Percentiles rank a stretch among this genome's conserved stretches.
Evolutionary conservation across 176 grass and related monocot species (phyloP).

Genomic region (Rhynchospora breviuscula): DNA sequence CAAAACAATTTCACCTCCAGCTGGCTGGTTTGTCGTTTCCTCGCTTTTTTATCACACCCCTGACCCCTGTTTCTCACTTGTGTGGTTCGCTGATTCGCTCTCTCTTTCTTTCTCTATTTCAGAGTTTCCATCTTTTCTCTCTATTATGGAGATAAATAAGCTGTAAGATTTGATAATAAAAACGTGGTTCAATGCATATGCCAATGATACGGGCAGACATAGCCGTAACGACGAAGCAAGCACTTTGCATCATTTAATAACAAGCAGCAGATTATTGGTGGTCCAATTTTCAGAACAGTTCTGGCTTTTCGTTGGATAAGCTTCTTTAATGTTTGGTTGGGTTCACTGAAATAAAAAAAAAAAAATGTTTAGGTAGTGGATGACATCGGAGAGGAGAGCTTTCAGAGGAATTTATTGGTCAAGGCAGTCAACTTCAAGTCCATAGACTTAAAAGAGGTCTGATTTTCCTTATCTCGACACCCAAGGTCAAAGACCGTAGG

Average conservation of each 20-base stretch:
- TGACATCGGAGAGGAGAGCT: too few relatives aligned
- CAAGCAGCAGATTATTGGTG: background rate
- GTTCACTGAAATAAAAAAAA: too few relatives aligned
- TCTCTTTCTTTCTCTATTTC: background rate
- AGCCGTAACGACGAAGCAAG: slow-evolving; percentile 1
- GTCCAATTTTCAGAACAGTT: background rate
- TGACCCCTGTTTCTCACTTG: background rate
- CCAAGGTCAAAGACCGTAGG: too few relatives aligned
- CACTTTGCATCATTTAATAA: background rate
- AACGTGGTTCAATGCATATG: slow-evolving; percentile 14
- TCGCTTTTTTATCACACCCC: background rate
- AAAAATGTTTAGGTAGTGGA: too few relatives aligned
- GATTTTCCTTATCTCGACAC: too few relatives aligned
- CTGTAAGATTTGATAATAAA: background rate
- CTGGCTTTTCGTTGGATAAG: too few relatives aligned
- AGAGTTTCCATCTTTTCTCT: too few relatives aligned
- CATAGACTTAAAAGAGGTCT: too few relatives aligned
- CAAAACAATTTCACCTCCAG: background rate
- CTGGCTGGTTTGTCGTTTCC: background rate
- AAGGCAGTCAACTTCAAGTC: too few relatives aligned
- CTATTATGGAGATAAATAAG: too few relatives aligned
- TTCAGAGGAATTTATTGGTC: too few relatives aligned
- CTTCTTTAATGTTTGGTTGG: too few relatives aligned
- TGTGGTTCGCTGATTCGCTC: background rate
- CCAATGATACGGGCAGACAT: background rate